Evolutionary conservation across 495 filamentous ascomycete genomes (phyloP), one percentile per base, ranked within the genome.

Genomic region (Penicillium cataractarum): DNA sequence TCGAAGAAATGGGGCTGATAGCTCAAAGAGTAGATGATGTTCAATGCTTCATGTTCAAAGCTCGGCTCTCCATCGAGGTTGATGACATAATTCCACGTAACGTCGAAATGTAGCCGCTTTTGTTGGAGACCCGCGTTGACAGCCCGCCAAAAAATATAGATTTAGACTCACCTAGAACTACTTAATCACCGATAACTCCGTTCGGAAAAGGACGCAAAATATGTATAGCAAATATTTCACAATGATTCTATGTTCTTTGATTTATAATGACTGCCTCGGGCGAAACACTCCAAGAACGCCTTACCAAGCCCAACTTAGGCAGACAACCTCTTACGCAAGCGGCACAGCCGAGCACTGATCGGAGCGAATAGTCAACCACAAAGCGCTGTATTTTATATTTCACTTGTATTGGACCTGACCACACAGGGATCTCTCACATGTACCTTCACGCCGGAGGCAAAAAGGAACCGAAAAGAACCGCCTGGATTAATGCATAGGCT

Each of bases 391-490:
- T 31, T 57, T 13, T 61, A 61, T 21, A n/a, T 27, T 46, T 19
- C 35, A 54, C 24, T 26, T 33, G 33, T 22, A 21, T 24, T 51
- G 7, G 17, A 10, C 1, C 40, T 29, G 35, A 8, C 32, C 15
- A 24, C 9, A 13, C 26, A 10, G 29, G 13, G 1, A 3, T 58
- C 17, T 37, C 13, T 51, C 10, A 40, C 27, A 21, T 29, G 55
- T 22, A 37, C 24, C 2, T 59, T 68, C 66, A 92, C 40, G 94
- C 94, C n/a, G 94, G 94, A 15, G 94, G 94, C 37, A 98, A 83
- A 70, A 98, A 98, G n/a, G 87, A 90, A n/a, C 91, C 86, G 79
- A 90, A 97, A 46, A 98, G 78, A 48, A 83, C 89, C 6, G 83
- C 91, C 69, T 98, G 94, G 42, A 97, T 82, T 40, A 90, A 65